phyloP scores from a whole-genome alignment of 202 grass and related monocot genomes.

The Hordeum pubiflorum region DNA sequence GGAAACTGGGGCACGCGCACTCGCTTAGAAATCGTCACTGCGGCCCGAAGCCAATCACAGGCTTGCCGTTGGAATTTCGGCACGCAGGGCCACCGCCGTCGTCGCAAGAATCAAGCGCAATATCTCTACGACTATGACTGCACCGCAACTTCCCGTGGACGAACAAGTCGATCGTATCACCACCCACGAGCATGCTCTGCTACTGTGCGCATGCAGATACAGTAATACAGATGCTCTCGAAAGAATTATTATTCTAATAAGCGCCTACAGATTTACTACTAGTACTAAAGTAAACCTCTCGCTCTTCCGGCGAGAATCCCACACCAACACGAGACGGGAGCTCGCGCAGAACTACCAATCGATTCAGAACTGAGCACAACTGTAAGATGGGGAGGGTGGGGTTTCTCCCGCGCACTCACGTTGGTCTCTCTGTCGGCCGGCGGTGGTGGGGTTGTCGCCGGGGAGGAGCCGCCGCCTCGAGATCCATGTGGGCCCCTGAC shows the following conservation, averaged over 20 bases:
- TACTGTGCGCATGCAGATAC: too few species aligned
- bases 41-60: too few species aligned
- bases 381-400: background rate
- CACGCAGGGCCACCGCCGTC: too few species aligned
- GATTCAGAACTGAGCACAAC: background rate
- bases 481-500: background rate
- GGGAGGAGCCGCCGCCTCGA: background rate
- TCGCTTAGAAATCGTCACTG: background rate
- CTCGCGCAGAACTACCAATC: background rate
- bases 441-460: background rate
- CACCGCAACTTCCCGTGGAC: too few species aligned
- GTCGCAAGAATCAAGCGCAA: background rate
- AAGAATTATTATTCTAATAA: too few species aligned
- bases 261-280: too few species aligned
- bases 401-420: slow-evolving; percentile 7
- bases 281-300: too few species aligned
- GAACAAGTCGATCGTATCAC: too few species aligned
- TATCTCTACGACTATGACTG: background rate
- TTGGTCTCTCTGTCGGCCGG: background rate
- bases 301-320: background rate
- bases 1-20: background rate
- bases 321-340: background rate
- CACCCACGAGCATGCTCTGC: too few species aligned
- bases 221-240: too few species aligned
- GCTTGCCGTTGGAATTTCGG: background rate